Base-by-base conservation (phyloP, 176 grass and related monocot genomes). In the Puya raimondii region DNA sequence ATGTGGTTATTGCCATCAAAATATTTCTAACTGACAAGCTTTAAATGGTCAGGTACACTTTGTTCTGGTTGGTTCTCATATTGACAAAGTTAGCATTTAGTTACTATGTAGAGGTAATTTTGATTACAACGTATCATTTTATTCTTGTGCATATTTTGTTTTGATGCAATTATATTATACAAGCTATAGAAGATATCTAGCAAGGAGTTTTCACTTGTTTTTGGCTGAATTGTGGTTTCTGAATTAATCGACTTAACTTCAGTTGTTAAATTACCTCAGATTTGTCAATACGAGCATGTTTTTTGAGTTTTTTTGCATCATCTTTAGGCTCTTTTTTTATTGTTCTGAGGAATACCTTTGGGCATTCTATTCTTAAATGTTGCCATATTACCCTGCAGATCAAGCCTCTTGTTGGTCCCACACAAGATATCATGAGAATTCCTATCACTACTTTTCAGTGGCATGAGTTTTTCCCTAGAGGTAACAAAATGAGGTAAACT, bases 391-490 rank as follows among this genome's bases (percentile, higher is more conserved):
- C 49, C 16, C 50, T 81, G 72, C 78, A 96, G 92, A 96, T 96
- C 68, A 96, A 85, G 53, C 92, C 92, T 83, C 92, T 96, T 89
- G 81, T 87, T 74, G 76, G 64, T 1, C 88, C 92, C 27, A 96
- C 92, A 51, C 88, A 48, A 83, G 86, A 81, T 85, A 92, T 96
- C 76, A 96, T 96, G 92, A 96, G 81, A 66, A 68, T 54, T 22
- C 70, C 92, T 67, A 85, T 96, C 53, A 85, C 3, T 72, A 89
- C 74, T 50, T 96, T 76, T 64, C 81, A 53, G 49, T 96, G 92
- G 92, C 92, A 96, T 69, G 92, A 96, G 26, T 96, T 96, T 80
- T 96, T 96, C 75, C 92, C 92, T 53, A 85, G 75, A 85, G 92
- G 92, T 96, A 96, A 78, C 48, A 80, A 64, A 66, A 26, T 66